A percentile compares a stretch with the other conserved stretches of the same genome.
phyloP scores from a whole-genome alignment of 345 rosid genomes.

The Populus ilicifolia region DNA sequence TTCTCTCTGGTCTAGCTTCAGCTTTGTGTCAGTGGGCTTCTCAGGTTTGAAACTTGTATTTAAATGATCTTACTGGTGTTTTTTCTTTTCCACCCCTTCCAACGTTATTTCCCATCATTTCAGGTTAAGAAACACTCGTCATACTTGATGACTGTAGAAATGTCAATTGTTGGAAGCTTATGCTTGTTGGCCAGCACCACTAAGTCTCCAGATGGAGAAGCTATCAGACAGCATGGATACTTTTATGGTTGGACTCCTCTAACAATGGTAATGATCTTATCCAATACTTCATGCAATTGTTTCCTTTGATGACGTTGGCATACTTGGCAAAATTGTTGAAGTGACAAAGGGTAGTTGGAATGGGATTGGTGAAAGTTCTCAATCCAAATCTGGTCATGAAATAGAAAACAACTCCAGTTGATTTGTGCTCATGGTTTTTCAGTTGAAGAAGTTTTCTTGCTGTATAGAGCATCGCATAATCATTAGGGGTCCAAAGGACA shows the following conservation, averaged over 20 bases:
- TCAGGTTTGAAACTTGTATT: slow-evolving; percentile 44
- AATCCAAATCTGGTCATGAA: background rate
- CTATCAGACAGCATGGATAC: slow-evolving; percentile 70
- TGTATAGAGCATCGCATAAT: background rate
- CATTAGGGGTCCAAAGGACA: background rate
- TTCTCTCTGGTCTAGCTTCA: slow-evolving; percentile 96
- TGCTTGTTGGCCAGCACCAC: slow-evolving; percentile 74
- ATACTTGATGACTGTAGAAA: slow-evolving; percentile 93
- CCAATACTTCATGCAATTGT: background rate
- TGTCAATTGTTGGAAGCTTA: slow-evolving; percentile 92
- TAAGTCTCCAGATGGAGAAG: slow-evolving; percentile 97
- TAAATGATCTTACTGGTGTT: background rate
- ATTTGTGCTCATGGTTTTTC: background rate
- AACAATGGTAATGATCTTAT: slow-evolving; percentile 53
- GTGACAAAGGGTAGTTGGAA: background rate
- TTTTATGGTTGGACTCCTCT: slow-evolving; percentile 95
- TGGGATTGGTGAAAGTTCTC: background rate
- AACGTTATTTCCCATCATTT: slow-evolving; percentile 10
- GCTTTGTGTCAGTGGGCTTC: slow-evolving; percentile 96
- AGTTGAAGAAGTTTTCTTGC: background rate
- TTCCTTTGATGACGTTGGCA: background rate
- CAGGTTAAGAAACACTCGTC: slow-evolving; percentile 96
- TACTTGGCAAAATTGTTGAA: background rate
- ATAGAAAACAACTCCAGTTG: background rate
- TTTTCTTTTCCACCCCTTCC: background rate